phyloP scores from a whole-genome alignment of 1,284 basidiomycete species.

The Termitomyces sp. region DNA sequence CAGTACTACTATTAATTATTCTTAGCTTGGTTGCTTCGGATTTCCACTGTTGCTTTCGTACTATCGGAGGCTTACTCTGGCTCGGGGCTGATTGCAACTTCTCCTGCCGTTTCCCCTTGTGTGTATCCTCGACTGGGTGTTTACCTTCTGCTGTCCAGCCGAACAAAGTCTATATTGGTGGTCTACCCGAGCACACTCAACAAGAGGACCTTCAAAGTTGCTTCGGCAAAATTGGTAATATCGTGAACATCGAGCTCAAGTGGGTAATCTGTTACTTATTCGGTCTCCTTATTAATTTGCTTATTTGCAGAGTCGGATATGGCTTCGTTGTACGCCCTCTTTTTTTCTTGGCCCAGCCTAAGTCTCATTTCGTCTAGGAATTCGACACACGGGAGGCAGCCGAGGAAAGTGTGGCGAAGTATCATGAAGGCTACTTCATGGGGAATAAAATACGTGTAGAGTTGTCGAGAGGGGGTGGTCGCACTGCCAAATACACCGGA shows the following conservation, averaged over 20 bases:
- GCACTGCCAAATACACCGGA: conserved; percentile 69
- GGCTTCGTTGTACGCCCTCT: conserved; percentile 70
- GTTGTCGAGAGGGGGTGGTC: conserved; percentile 73
- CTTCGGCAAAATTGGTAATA: conserved; percentile 78
- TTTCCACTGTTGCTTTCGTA: conserved; percentile 28
- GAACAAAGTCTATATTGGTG: conserved; percentile 87
- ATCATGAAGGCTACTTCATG: conserved; percentile 83
- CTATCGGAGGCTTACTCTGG: conserved; percentile 30
- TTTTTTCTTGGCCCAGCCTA: neutral
- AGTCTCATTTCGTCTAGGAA: conserved; percentile 45
- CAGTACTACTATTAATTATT: conserved; percentile 19
- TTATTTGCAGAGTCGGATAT: conserved; percentile 60
- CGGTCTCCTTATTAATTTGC: conserved; percentile 8
- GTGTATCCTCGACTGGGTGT: conserved; percentile 47
- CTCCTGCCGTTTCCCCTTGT: conserved; percentile 41
- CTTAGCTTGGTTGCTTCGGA: conserved; percentile 27
- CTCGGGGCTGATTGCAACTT: conserved; percentile 33
- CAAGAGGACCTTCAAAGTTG: conserved; percentile 78
- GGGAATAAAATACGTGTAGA: conserved; percentile 85
- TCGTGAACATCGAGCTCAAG: conserved; percentile 77
- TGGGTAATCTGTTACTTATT: conserved; percentile 34
- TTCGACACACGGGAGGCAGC: conserved; percentile 75
- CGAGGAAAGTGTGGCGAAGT: conserved; percentile 79
- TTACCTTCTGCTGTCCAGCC: conserved; percentile 71
- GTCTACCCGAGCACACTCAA: conserved; percentile 78